Base-by-base conservation (phyloP, 2,329 filamentous ascomycete species). In the Colletotrichum sp. region DNA sequence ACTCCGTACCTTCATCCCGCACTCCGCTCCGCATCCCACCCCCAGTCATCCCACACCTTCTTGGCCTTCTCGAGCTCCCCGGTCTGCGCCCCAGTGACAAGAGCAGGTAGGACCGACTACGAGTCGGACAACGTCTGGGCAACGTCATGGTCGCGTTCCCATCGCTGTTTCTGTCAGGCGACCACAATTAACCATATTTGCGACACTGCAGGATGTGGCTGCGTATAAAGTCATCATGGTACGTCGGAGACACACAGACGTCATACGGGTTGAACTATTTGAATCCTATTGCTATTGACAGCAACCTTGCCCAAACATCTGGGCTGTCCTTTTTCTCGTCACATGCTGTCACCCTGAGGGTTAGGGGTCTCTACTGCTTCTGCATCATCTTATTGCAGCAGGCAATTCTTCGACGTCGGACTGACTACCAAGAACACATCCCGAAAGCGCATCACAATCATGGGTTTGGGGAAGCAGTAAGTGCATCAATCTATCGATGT, bases 401-500 rank as follows among this genome's bases (percentile, higher is more conserved):
- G 16, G 36, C 36, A 18, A 39, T 39, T 39, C 8, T 39, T 39
- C 0, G 36, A 39, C 36, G 0, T 3, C 36, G 36, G 36, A 16
- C 34, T 8, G 34, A 36, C 34, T 7, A 36, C 34, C 34, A 36
- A 36, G 8, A 59, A 16, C 21, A 6, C 6, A 59, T 18, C 3
- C 5, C 49, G 39, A 49, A 39, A 18, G 44, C n/a, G 15, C 52
- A 16, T 71, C 28, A 44, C 44, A 34, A 71, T 67, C 63, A 77
- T 77, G 75, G 75, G 72, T 6, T 32, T 72, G 36, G 67, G 77
- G 10, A 76, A 69, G 52, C 68, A 76, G 77, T 78, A 13, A 72
- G 76, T n/a, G 30, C 32, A 28, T 16, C 4, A 7, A 21, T 3
- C 28, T 16, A 2, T 10, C 4, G 26, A 18, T 59, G 4, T 59